phyloP scores from a whole-genome alignment of 805 yeast species.

The Ogataea nakhonphanomensis region DNA sequence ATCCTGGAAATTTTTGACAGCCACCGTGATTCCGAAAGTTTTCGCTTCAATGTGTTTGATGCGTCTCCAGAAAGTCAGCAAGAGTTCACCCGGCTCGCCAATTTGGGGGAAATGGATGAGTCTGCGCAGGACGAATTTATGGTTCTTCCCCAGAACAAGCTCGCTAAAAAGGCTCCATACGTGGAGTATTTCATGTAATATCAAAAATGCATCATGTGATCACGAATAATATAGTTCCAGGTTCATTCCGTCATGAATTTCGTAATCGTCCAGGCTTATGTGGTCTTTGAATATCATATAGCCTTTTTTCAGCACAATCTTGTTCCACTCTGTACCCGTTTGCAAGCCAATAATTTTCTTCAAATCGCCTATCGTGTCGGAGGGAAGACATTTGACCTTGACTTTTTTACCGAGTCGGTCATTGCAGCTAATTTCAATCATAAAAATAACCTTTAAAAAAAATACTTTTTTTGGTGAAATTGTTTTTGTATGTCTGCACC shows the following conservation, averaged over 20 bases:
- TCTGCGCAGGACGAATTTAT: conserved; percentile 15
- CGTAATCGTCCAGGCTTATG: conserved; percentile 90
- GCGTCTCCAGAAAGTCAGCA: conserved; percentile 92
- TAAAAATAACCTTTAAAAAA: conserved; percentile 21
- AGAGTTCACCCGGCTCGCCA: conserved; percentile 43
- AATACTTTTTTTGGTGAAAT: neutral
- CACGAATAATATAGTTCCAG: conserved; percentile 76
- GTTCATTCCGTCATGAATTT: conserved; percentile 84
- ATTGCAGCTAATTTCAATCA: conserved; percentile 73
- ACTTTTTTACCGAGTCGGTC: conserved; percentile 87
- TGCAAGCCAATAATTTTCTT: conserved; percentile 81
- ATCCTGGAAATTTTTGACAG: conserved; percentile 73
- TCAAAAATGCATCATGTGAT: conserved; percentile 4
- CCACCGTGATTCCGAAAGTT: conserved; percentile 59
- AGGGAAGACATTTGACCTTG: conserved; percentile 79
- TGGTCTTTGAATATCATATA: conserved; percentile 83
- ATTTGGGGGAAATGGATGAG: conserved; percentile 28
- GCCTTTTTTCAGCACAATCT: conserved; percentile 77
- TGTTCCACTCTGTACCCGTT: conserved; percentile 68
- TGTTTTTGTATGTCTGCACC: conserved; percentile 2
- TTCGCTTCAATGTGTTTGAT: conserved; percentile 83
- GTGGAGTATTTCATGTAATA: conserved; percentile 40
- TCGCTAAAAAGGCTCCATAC: conserved; percentile 36
- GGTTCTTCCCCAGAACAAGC: conserved; percentile 16
- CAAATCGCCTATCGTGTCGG: conserved; percentile 86